Evolutionary conservation across 164 flowering plant genomes (phyloP), one percentile per base, ranked within the genome.

Genomic region (Vitis cinerea): DNA sequence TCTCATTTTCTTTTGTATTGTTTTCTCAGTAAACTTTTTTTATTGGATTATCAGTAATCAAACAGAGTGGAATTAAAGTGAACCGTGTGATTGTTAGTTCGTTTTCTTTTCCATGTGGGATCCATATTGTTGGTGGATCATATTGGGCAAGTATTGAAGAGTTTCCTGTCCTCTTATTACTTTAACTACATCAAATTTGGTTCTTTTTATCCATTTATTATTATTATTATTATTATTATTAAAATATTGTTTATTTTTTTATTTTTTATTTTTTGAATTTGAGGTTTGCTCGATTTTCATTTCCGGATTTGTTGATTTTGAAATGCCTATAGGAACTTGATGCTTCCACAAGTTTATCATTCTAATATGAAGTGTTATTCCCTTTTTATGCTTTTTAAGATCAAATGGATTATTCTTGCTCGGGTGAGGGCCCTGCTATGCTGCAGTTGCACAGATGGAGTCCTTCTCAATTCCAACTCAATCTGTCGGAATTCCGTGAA

Each of bases 401-500:
- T 50, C 68, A 63, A 29, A 87, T 86, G 91, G 83, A 67, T 67
- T 68, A 19, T 44, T 66, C 80, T 57, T 63, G 37, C 56, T 69
- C 65, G 49, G 79, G 79, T 48, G 81, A 82, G 72, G 83, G 80
- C 66, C 93, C 87, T 61, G 85, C 86, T 10, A 59, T 96, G 30
- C 75, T 95, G 79, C 95, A 86, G 81, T 67, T 93, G 83, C 87
- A 77, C 47, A 93, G 80, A 65, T 96, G 97, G 99, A 76, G 59
- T 31, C 79, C 88, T 50, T 82, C 88, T 27, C 80, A 76, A 29
- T 50, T 77, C 50, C 83, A 83, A 50, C 68, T 85, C n/a, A 77
- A 90, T 65, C 78, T 87, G 4, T 81, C 92, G 17, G 86, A 89
- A 63, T 93, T 80, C 69, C 82, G 80, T 37, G 94, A 92, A 73